Evolutionary conservation across 2,329 filamentous ascomycete genomes (phyloP), one percentile per base, ranked within the genome.

Genomic region (Teratosphaeriaceae sp.): DNA sequence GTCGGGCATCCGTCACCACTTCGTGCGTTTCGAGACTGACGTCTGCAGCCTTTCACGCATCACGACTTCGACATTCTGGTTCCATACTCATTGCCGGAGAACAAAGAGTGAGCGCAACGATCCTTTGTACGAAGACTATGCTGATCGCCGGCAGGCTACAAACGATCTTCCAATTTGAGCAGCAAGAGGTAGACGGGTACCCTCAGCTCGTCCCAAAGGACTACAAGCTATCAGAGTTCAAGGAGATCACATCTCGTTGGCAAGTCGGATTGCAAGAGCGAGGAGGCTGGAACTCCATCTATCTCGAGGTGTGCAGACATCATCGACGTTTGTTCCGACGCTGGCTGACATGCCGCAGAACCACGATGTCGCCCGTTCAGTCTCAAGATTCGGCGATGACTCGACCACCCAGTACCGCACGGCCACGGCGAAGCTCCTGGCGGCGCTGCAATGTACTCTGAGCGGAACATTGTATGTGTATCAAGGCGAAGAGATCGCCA

Each of bases 1-100:
- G 57, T 85, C 85, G 79, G 80, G 84, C 33, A 85, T 85, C 62
- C 78, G 83, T 52, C 85, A 85, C 57, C 80, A 84, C 44, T 66
- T 76, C 16, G 68, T 77, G 46, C 66, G 72, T 22, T 60, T 76
- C 16, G 74, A 52, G 4, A 40, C 44, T 5, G 49, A 48, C 15
- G 36, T 42, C 6, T 43, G 43, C 31, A 38, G 47, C 38, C 54
- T 54, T 38, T 59, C 48, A 37, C 40, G 47, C 15, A 52, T 44
- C 13, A 44, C 37, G n/a, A 45, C 48, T 7, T 50, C 44, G 29
- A 44, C 18, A 23, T 40, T 23, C 16, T 40, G 37, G 38, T 40
- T 8, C 38, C 24, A 5, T 40, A 40, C 18, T 16, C 33, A 3
- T 16, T 31, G 15, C 38, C 38, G 18, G 16, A 31, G 11, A 33